These are phyloP conservation scores for Serpula lacrymans DNA, from an alignment of 768 basidiomycete species.

Conservation along the genomic window DNA sequence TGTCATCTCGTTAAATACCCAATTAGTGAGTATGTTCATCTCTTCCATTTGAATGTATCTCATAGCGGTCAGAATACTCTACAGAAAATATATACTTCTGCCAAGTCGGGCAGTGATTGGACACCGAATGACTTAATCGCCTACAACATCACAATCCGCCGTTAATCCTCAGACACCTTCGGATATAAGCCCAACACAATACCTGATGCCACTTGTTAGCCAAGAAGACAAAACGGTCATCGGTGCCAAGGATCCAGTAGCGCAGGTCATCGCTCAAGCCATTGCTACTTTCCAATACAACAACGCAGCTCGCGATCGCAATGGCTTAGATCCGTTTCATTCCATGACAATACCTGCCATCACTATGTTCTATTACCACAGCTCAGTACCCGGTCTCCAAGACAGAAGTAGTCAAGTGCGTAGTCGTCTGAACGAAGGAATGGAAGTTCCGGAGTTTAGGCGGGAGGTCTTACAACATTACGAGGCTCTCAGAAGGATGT, in stretches of 20 bases:
- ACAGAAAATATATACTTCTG: constrained; percentile 15
- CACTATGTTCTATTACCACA: constrained; percentile 17
- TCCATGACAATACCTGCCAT: constrained; percentile 32
- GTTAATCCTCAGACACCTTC: constrained; percentile 5
- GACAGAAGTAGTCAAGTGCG: no score
- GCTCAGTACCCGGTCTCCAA: constrained; percentile 1
- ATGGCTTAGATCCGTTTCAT: constrained; percentile 11
- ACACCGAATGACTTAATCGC: constrained; percentile 17
- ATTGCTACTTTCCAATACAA: constrained; percentile 28
- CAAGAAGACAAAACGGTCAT: constrained; percentile 10
- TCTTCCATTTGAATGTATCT: no score
- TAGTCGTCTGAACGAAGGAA: no score
- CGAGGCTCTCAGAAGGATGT: background rate
- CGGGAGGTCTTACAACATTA: background rate
- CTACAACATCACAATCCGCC: constrained; percentile 20
- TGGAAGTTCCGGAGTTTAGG: no score
- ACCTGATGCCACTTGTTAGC: constrained; percentile 4
- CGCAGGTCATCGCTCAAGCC: constrained; percentile 27
- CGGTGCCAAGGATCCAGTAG: constrained; percentile 14
- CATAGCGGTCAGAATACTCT: no score
- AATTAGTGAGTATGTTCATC: no score
- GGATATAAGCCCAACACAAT: background rate
- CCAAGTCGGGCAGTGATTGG: constrained; percentile 25
- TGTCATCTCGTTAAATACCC: no score
- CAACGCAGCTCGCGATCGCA: constrained; percentile 13